A percentile compares a stretch with the other conserved stretches of the same genome.
These are phyloP conservation scores for Hibiscus tridactylites DNA, from an alignment of 345 rosid species.

Conservation along the genomic window DNA sequence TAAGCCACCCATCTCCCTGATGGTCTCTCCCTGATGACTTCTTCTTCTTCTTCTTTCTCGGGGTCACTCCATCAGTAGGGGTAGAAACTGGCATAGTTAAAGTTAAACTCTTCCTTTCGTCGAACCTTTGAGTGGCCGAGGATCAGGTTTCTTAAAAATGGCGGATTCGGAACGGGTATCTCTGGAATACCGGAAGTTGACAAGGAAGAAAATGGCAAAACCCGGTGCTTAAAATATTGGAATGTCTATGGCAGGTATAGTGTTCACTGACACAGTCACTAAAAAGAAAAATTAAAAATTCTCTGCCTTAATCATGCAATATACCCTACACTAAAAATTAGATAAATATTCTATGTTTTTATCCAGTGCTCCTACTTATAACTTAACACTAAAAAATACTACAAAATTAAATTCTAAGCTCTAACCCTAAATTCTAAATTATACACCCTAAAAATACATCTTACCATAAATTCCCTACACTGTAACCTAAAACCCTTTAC, in stretches of 20 bases:
- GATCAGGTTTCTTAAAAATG: neutral
- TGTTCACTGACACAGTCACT: neutral
- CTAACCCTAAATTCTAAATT: too few species aligned
- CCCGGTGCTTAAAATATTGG: conserved; percentile 4
- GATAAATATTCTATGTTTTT: too few species aligned
- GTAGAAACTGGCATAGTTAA: neutral
- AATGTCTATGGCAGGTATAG: neutral
- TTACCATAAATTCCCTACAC: too few species aligned
- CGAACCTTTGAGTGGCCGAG: neutral
- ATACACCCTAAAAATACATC: too few species aligned
- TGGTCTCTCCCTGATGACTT: conserved; percentile 33
- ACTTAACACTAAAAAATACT: too few species aligned
- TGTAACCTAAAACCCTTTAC: too few species aligned
- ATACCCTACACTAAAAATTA: too few species aligned
- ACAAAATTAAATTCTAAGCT: too few species aligned
- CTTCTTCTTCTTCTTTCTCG: conserved; percentile 8
- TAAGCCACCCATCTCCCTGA: conserved; percentile 58
- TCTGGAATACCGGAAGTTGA: neutral
- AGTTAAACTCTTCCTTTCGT: neutral
- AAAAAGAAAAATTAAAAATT: too few species aligned
- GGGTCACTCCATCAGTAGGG: too few species aligned
- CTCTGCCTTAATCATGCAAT: too few species aligned
- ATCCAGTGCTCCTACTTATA: too few species aligned
- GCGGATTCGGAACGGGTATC: neutral
- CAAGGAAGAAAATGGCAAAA: conserved; percentile 3